These are phyloP conservation scores for Ambispora gerdemannii DNA, from an alignment of 192 early-diverging fungal genomes.

Conservation along the genomic window DNA sequence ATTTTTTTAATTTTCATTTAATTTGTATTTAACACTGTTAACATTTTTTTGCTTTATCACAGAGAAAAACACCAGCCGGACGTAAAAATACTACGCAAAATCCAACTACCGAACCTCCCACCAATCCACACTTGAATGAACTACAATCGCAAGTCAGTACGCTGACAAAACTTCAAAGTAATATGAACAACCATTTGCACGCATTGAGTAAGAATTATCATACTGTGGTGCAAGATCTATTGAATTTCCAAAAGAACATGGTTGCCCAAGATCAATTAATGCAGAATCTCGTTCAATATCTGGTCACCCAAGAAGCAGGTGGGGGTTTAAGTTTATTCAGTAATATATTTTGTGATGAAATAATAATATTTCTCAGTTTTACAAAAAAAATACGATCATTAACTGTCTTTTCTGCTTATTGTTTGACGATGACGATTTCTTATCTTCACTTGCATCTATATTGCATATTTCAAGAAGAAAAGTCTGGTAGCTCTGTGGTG, in stretches of 20 bases:
- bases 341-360: neutral
- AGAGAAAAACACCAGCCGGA: conserved; percentile 44
- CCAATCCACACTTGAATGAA: conserved; percentile 31
- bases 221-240: conserved; percentile 37
- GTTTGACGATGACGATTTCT: no score
- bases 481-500: neutral
- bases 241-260: conserved; percentile 45
- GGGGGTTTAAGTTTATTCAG: neutral
- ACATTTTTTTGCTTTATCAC: neutral
- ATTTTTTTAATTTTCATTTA: neutral
- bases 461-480: conserved; percentile 5
- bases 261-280: conserved; percentile 47
- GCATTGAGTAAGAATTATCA: conserved; percentile 33
- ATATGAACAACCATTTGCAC: conserved; percentile 41
- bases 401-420: conserved; percentile 2
- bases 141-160: conserved; percentile 42
- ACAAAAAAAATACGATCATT: neutral
- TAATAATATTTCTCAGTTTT: no score
- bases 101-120: neutral
- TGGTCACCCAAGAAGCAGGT: conserved; percentile 43
- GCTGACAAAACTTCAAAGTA: conserved; percentile 39
- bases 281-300: conserved; percentile 39
- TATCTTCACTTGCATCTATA: neutral
- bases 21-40: neutral
- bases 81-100: conserved; percentile 3